These are phyloP conservation scores for Eucalyptus camaldulensis DNA, from an alignment of 345 rosid species.

Conservation along the genomic window DNA sequence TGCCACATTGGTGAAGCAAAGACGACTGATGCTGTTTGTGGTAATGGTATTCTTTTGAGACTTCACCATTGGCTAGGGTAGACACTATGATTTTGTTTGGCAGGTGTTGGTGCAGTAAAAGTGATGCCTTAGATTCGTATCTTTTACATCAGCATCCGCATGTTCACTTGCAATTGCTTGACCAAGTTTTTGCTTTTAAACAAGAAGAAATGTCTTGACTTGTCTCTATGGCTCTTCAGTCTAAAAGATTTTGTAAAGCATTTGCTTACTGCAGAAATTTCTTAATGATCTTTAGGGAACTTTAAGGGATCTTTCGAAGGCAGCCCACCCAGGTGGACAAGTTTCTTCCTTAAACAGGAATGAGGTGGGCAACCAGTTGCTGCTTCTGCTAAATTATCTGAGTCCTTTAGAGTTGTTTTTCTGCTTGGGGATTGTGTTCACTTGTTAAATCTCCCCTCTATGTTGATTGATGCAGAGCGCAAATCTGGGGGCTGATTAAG, in stretches of 20 bases:
- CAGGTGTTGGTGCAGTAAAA: not conserved
- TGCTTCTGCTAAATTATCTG: not conserved
- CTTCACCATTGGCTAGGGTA: not conserved
- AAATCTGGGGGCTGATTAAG: not conserved
- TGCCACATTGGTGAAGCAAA: not conserved
- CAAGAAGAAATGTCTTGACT: not conserved
- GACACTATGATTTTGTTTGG: not conserved
- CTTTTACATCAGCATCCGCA: not conserved
- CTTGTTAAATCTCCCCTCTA: not conserved
- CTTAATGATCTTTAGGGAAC: conserved; percentile 30
- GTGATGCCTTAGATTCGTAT: not conserved
- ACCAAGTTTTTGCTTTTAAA: not conserved
- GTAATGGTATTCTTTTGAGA: not conserved
- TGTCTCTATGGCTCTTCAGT: not conserved
- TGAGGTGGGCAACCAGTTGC: not conserved
- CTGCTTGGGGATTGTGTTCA: not conserved
- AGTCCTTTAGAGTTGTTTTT: not conserved
- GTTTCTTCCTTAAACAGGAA: not conserved
- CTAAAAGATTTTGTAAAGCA: not conserved
- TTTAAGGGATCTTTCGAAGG: conserved; percentile 53
- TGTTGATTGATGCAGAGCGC: not conserved
- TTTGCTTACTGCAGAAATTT: not conserved
- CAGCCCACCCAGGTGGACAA: conserved; percentile 5
- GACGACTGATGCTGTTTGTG: not conserved
- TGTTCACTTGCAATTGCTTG: not conserved